Evolutionary conservation across 306 rosid genomes (phyloP), one percentile per base, ranked within the genome.

Genomic region (Trifolium fragiferum): DNA sequence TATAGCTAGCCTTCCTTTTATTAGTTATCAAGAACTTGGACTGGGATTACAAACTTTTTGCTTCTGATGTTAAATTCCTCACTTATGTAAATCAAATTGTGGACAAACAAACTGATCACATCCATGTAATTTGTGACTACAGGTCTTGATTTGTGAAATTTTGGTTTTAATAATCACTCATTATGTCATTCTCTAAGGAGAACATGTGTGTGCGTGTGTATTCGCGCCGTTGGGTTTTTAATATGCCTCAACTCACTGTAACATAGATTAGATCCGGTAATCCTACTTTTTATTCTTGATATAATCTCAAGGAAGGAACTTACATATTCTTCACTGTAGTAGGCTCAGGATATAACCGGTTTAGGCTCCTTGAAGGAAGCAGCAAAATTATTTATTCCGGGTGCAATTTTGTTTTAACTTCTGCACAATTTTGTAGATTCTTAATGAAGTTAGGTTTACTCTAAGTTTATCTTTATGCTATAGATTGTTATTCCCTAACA

Each of bases 341-440:
- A 93, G 98, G 98, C 97, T 67, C 87, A 87, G 81, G 97, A 90
- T 81, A 71, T 94, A 86, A 78, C 92, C 30, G 97, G 90, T 82
- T 80, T 94, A 83, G 98, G 97, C 53, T 88, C 98, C 78, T 80
- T 94, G 90, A 94, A 90, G 82, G 92, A 82, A 21, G 90, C 89
- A 12, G 88, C 91, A 68, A 92, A 72, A 84, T 79, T 92, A 69
- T 88, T 94, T 77, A 84, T 94, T 85, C 98, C 98, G 81, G 92
- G 98, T 93, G 84, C 69, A 57, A 51, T 8, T 58, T 63, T 49
- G 43, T 21, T 33, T 72, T 54, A 10, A 74, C 5, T 59, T 57
- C 61, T 55, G 65, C 62, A 61, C 55, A 50, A 14, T 66, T 49
- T 79, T 40, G 63, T 79, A 40, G 69, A 32, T 72, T 72, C 37